A percentile compares a stretch with the other conserved stretches of the same genome.
Evolutionary conservation across 2,329 filamentous ascomycete genomes (phyloP).

Genomic region (Colletotrichum paranaense): DNA sequence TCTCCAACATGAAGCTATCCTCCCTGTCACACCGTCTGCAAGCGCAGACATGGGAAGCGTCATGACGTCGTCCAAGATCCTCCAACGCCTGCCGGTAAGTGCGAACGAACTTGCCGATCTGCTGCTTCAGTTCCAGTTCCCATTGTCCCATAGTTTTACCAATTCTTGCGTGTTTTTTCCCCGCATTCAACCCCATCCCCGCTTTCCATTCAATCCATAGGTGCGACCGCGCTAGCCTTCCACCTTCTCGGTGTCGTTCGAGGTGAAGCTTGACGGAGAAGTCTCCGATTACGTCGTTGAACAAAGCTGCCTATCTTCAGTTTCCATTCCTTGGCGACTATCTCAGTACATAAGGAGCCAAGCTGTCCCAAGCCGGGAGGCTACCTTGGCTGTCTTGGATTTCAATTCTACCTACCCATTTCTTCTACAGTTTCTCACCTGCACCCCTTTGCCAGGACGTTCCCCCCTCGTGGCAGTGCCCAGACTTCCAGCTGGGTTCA

Average conservation of each 20-base stretch:
- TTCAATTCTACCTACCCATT: not conserved
- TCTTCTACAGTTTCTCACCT: not conserved
- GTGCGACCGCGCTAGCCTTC: conserved; percentile 2
- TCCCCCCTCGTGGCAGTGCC: not conserved
- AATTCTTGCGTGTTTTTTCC: not conserved
- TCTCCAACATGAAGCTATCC: no score
- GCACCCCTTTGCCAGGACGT: not conserved
- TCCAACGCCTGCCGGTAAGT: not conserved
- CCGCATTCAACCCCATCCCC: conserved; percentile 8
- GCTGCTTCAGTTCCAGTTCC: not conserved
- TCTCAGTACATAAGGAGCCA: conserved; percentile 3
- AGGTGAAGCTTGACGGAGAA: not conserved
- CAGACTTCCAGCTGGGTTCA: not conserved
- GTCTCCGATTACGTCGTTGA: not conserved
- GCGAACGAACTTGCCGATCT: not conserved
- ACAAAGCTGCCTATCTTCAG: not conserved
- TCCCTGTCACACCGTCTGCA: not conserved
- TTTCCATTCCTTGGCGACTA: not conserved
- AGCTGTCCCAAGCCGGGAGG: conserved; percentile 9
- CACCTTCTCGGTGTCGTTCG: not conserved
- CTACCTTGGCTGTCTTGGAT: conserved; percentile 13
- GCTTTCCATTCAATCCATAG: not conserved
- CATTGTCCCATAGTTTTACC: not conserved
- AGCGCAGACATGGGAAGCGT: not conserved
- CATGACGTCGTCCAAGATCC: conserved; percentile 17